These are phyloP conservation scores for Penicillium taxi DNA, from an alignment of 495 filamentous ascomycete species.

Conservation along the genomic window DNA sequence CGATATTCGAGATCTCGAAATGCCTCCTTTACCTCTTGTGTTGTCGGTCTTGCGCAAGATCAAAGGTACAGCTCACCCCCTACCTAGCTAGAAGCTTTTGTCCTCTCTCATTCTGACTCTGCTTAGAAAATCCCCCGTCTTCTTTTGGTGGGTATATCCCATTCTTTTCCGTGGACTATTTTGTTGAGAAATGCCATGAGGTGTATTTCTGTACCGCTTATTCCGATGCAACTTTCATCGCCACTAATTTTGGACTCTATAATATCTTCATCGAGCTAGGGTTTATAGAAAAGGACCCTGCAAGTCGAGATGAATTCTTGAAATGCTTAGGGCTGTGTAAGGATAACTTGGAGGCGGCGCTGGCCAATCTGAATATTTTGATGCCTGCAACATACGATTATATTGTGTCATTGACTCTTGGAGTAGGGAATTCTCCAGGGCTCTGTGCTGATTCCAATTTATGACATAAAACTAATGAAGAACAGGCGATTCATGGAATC, in stretches of 20 bases:
- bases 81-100: neutral
- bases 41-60: slow-evolving; percentile 42
- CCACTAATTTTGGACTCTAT: slow-evolving; percentile 49
- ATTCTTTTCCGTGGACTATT: slow-evolving; percentile 43
- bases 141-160: slow-evolving; percentile 27
- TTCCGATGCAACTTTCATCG: slow-evolving; percentile 47
- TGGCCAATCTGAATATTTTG: slow-evolving; percentile 50
- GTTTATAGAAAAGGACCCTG: slow-evolving; percentile 21
- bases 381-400: slow-evolving; percentile 51
- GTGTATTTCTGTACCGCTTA: slow-evolving; percentile 53
- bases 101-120: neutral
- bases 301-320: slow-evolving; percentile 27
- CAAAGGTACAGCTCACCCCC: slow-evolving; percentile 27
- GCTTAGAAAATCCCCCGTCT: slow-evolving; percentile 17
- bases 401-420: slow-evolving; percentile 51
- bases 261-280: slow-evolving; percentile 48
- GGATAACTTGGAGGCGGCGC: slow-evolving; percentile 50
- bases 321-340: slow-evolving; percentile 40
- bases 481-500: slow-evolving; percentile 46
- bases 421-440: no score
- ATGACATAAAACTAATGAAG: neutral
- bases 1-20: slow-evolving; percentile 41
- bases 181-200: slow-evolving; percentile 50
- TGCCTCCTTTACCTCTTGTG: slow-evolving; percentile 48
- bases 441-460: slow-evolving; percentile 5